Base-by-base conservation (phyloP, 2,329 filamentous ascomycete species). In the Fusarium sp. region DNA sequence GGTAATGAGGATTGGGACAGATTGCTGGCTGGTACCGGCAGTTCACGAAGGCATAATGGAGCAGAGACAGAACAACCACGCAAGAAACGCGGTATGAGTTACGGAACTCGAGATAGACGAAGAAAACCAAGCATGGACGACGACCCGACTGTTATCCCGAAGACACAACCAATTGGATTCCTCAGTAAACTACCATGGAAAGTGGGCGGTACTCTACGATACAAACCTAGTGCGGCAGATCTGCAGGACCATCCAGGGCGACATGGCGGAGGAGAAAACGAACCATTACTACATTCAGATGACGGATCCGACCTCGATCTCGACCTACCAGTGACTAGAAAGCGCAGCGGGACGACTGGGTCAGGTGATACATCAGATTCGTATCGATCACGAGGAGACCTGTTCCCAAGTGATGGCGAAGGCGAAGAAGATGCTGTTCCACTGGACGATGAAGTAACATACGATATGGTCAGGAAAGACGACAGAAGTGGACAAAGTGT, bases 371-470 rank as follows among this genome's bases (percentile, higher is more conserved):
- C 94, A 1, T 91, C 89, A 30, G 94, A 95, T 76, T 97, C 94
- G 8, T 89, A 92, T 68, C 91, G 94, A 73, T 97, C 94, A 12
- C 85, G 95, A 46, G 94, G 94, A 3, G 95, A 98, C 79, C 83
- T 98, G 13, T 96, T 97, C 71, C 93, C 93, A 0, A 97, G 94
- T 73, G 94, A 97, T 66, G 88, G 86, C 46, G 88, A 91, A 74
- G 93, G 94, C 54, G 93, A 97, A 67, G 94, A 97, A 77, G 95
- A 98, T 79, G 95, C 95, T 1, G 88, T 97, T n/a, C 92, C 94
- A 13, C 81, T 98, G 18, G 93, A 95, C 73, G 95, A 97, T 76
- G 94, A 97, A 75, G 97, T 98, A 72, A 92, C 94, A 4, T 90
- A 97, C 77, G 89, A 90, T 4, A 84, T 97, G 65, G 90, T 94